Conservation (phyloP, 306 rosid species). For the Mimosa bimucronata region DNA sequence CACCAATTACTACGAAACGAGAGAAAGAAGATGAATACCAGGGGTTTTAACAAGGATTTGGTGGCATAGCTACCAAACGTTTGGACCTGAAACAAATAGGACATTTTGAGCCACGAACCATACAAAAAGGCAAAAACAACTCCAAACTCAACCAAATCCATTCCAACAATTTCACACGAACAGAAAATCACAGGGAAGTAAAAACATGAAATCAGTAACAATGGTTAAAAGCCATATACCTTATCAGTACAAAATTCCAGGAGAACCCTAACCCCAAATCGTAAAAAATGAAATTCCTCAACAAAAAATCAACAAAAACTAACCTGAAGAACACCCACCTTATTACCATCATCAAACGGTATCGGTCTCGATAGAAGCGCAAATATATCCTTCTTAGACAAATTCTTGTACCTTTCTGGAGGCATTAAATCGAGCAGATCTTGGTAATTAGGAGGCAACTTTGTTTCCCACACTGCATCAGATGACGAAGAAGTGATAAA, state of each 20-base stretch:
- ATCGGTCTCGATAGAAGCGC: slow-evolving; percentile 70
- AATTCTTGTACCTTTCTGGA: slow-evolving; percentile 52
- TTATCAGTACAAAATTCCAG: neutral
- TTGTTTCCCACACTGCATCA: slow-evolving; percentile 79
- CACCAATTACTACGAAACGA: too few relatives aligned
- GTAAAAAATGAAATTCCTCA: neutral
- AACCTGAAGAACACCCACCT: slow-evolving; percentile 51
- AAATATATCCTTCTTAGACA: slow-evolving; percentile 75
- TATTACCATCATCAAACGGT: slow-evolving; percentile 69
- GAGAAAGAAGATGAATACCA: too few relatives aligned
- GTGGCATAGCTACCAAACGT: too few relatives aligned
- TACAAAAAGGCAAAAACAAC: too few relatives aligned
- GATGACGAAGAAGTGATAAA: slow-evolving; percentile 64
- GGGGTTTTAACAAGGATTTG: too few relatives aligned
- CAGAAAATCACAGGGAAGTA: too few relatives aligned
- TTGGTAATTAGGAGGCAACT: slow-evolving; percentile 77
- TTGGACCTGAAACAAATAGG: too few relatives aligned
- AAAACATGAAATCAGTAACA: too few relatives aligned
- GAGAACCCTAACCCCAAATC: slow-evolving; percentile 5
- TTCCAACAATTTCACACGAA: too few relatives aligned
- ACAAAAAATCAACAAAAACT: neutral
- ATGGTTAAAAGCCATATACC: too few relatives aligned
- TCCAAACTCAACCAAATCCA: too few relatives aligned
- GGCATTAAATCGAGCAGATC: slow-evolving; percentile 72
- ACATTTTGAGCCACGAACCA: too few relatives aligned